Base-by-base conservation (phyloP, 1,139 yeast genomes). In the Diutina scorzettiae region DNA sequence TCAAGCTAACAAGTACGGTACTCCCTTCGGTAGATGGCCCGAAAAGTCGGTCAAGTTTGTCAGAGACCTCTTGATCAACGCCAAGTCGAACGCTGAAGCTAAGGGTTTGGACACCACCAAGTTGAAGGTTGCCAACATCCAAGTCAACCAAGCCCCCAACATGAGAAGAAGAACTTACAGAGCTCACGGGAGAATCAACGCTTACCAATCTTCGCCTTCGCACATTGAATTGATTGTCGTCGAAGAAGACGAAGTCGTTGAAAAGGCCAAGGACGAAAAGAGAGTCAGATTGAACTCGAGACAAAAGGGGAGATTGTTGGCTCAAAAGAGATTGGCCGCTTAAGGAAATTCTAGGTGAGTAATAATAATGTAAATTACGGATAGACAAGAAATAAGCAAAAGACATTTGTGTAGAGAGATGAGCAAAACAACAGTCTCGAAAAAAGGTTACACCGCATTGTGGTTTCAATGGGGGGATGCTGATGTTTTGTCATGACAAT, bases 21-120 rank as follows among this genome's bases (percentile, higher is more conserved):
- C 87, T 68, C 87, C 96, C 80, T 89, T 85, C 78, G 98, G 97
- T 62, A 89, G 99, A 86, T 91, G 99, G 99, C 99, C 99, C 66
- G 95, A 79, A 56, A 91, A 93, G 84, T 85, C 96, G 53, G 96
- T 91, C 69, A 84, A 86, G 77, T 87, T 84, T 71, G 74, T 91
- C 64, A 81, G 84, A 69, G 96, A 86, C 69, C 81, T 91, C 68
- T 81, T 91, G 73, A 81, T 81, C 73, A 93, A 91, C 72, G 99
- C 98, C 66, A 91, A 87, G 71, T 81, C 98, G 64, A 93, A 91
- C 76, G 99, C 99, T 71, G 98, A 91, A 73, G 84, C 95, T 60
- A 91, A 91, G 81, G 98, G 98, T 64, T 86, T 91, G 73, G 97
- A 91, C 68, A 79, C 84, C 60, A 78, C 93, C 62, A 85, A 82